Conservation (phyloP, 495 filamentous ascomycete genomes). For the Usnea hakonensis region DNA sequence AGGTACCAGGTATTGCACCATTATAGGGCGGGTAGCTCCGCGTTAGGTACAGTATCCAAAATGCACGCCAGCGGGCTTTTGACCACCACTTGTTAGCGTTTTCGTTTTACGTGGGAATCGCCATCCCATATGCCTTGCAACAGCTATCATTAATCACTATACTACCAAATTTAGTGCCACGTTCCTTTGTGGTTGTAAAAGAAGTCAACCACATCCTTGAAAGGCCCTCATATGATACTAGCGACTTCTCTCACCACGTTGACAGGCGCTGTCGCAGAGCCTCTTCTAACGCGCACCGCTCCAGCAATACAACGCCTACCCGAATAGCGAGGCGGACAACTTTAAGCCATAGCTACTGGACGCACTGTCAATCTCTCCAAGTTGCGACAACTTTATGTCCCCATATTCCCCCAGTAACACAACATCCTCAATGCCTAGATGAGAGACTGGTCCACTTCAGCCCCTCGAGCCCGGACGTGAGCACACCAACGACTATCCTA, state of each 20-base stretch:
- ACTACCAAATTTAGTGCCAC: background rate
- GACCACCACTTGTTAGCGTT: background rate
- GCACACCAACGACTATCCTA: background rate
- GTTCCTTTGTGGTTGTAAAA: background rate
- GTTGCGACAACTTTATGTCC: background rate
- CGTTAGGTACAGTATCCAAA: background rate
- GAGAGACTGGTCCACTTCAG: background rate
- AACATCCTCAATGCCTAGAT: background rate
- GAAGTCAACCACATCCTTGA: background rate
- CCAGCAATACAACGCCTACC: background rate
- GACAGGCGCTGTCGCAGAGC: background rate
- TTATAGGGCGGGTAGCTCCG: slow-evolving; percentile 2
- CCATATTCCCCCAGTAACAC: background rate
- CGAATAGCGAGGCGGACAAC: background rate
- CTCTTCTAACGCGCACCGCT: background rate
- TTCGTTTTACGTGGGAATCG: background rate
- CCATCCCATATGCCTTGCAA: no score
- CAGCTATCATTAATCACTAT: background rate
- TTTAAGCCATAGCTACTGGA: background rate
- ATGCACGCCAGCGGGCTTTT: background rate
- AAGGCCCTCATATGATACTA: background rate
- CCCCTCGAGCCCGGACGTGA: background rate
- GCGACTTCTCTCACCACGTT: background rate
- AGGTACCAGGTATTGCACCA: background rate
- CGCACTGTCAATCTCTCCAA: background rate